Percentiles rank a stretch among this genome's conserved stretches.
These are phyloP conservation scores for Alternaria dauci DNA, from an alignment of 2,329 filamentous ascomycete genomes.

Conservation along the genomic window DNA sequence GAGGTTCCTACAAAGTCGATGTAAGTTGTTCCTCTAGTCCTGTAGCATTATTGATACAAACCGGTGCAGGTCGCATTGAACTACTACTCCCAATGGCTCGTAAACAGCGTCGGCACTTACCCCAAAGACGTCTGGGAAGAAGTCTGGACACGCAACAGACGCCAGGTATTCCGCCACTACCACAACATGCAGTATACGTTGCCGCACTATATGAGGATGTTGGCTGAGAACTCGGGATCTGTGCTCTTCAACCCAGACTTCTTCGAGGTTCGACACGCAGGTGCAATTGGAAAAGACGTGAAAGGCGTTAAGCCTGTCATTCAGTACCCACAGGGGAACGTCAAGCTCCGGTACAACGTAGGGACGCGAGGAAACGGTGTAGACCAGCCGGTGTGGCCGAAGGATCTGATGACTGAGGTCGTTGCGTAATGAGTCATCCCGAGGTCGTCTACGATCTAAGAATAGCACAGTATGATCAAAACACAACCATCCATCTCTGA, in stretches of 20 bases:
- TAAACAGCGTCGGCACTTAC: slow-evolving; percentile 45
- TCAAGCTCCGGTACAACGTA: slow-evolving; percentile 56
- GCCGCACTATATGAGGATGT: slow-evolving; percentile 53
- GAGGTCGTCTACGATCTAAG: neutral
- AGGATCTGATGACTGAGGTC: slow-evolving; percentile 53
- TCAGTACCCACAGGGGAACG: slow-evolving; percentile 42
- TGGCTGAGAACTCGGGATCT: slow-evolving; percentile 50
- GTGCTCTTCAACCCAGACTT: slow-evolving; percentile 59
- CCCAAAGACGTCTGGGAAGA: slow-evolving; percentile 58
- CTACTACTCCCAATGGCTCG: slow-evolving; percentile 51
- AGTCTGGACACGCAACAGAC: slow-evolving; percentile 57
- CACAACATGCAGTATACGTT: slow-evolving; percentile 58
- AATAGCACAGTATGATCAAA: neutral
- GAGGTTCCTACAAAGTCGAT: slow-evolving; percentile 54
- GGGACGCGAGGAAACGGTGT: slow-evolving; percentile 61
- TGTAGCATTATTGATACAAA: neutral
- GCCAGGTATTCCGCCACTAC: slow-evolving; percentile 61
- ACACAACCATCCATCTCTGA: neutral
- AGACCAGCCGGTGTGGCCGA: slow-evolving; percentile 60
- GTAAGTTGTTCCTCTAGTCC: slow-evolving; percentile 38
- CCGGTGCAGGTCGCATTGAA: slow-evolving; percentile 42
- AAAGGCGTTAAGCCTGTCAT: slow-evolving; percentile 57
- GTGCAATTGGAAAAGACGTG: slow-evolving; percentile 52
- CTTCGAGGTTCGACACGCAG: slow-evolving; percentile 56
- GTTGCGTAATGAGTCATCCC: slow-evolving; percentile 33